Evolutionary conservation across 192 early-diverging fungal species (phyloP), one percentile per base, ranked within the genome.

Genomic region (Umbelopsis sp.): DNA sequence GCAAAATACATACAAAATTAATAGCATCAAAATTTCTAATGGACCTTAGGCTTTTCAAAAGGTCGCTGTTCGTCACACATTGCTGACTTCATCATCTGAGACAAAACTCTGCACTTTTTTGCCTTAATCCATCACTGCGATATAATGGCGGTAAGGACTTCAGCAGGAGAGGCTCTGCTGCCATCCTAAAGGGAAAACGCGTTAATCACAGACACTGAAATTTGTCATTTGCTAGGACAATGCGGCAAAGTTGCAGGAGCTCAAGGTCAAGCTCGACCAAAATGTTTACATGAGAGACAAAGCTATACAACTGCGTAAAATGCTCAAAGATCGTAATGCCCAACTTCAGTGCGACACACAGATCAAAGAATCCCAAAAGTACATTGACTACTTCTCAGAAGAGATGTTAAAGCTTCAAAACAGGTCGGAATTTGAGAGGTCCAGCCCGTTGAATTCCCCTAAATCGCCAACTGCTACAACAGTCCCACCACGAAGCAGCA

Each of bases 291-390:
- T 86, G 66, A 67, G 67, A 41, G 72, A 81, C 30, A 82, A 80
- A 46, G 84, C 85, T 9, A 75, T 84, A 53, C 72, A 89, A 65
- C 80, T 93, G 78, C 81, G 88, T 20, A 41, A 61, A 13, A 74
- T 84, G 73, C 76, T 92, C 21, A 83, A 74, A 23, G 91, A 90
- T 74, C 71, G 76, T 27, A 90, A 85, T 67, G 89, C 89, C 23
- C 83, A 84, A 30, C 86, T 90, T 70, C 88, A 94, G 71, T 95
- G 94, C 71, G 91, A 97, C 77, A 80, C 79, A 44, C 86, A 85
- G 66, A 85, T 92, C 35, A 81, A 77, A 55, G 90, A 91, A 51
- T 80, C 84, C 13, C 85, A 91, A 67, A 87, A 86, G 66, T 85
- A 85, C 64, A 87, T 94, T 55, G 87, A 85, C 48, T 94, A 87